phyloP scores from a whole-genome alignment of 2,329 filamentous ascomycete genomes.

The Grosmannia penicillata region DNA sequence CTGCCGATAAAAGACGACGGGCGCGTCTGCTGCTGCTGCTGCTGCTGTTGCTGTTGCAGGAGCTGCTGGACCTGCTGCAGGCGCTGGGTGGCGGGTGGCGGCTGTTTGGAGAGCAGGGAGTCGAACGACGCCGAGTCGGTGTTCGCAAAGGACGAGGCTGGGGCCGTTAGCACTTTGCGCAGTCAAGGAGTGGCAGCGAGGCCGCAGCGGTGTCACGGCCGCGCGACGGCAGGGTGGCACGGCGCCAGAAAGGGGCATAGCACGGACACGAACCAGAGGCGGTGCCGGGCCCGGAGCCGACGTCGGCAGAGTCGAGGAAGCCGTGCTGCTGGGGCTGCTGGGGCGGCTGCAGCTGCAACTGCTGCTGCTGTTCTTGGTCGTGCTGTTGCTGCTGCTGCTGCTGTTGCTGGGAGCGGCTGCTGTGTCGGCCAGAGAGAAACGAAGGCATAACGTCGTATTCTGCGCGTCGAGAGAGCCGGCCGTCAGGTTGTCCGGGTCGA shows the following conservation, averaged over 20 bases:
- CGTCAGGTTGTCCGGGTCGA: background rate
- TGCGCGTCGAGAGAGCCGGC: slow-evolving; percentile 5
- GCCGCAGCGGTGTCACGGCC: no score
- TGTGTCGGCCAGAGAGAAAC: slow-evolving; percentile 38
- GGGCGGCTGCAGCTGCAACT: slow-evolving; percentile 8
- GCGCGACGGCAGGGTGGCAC: background rate
- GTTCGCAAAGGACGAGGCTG: slow-evolving; percentile 8
- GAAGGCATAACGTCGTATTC: slow-evolving; percentile 39
- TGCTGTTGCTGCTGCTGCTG: slow-evolving; percentile 12
- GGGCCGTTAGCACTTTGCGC: no score
- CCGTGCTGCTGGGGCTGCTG: slow-evolving; percentile 22
- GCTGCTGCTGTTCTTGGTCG: slow-evolving; percentile 11
- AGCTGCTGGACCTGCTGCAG: slow-evolving; percentile 11
- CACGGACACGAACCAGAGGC: slow-evolving; percentile 3
- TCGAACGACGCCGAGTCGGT: slow-evolving; percentile 7
- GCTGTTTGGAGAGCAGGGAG: slow-evolving; percentile 2
- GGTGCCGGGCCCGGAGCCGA: slow-evolving; percentile 8
- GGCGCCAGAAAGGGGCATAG: background rate
- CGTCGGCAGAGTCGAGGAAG: slow-evolving; percentile 27
- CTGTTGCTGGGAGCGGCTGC: slow-evolving; percentile 35
- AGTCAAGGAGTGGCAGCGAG: background rate
- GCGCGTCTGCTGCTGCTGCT: slow-evolving; percentile 14
- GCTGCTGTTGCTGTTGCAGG: slow-evolving; percentile 11
- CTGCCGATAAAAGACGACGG: slow-evolving; percentile 13
- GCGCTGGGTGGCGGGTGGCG: slow-evolving; percentile 8